These are phyloP conservation scores for Berberis thunbergii DNA, from an alignment of 164 flowering plant genomes.

Conservation along the genomic window DNA sequence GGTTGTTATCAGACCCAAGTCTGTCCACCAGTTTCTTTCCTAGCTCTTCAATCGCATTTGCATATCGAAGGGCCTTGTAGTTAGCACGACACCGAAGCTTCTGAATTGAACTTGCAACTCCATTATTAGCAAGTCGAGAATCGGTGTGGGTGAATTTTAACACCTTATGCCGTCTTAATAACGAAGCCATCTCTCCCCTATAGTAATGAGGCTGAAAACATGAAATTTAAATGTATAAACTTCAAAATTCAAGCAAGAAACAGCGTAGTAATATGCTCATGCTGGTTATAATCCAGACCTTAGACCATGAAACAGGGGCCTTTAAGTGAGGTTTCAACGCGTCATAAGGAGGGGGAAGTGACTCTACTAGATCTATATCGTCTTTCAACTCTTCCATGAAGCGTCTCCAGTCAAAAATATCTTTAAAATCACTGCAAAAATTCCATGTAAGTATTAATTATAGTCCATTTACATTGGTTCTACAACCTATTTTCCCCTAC, in stretches of 20 bases:
- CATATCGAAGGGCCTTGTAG: constrained; percentile 59
- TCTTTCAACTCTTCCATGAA: constrained; percentile 64
- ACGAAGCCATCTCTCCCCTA: constrained; percentile 39
- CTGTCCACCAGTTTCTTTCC: constrained; percentile 50
- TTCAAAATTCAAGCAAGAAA: too few relatives aligned
- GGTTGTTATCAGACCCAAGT: constrained; percentile 40
- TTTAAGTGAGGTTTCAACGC: constrained; percentile 33
- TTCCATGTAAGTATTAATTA: too few relatives aligned
- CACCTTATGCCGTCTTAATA: constrained; percentile 61
- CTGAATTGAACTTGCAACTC: constrained; percentile 54
- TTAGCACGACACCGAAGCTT: constrained; percentile 78
- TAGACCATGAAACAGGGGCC: constrained; percentile 91
- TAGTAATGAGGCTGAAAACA: constrained; percentile 65
- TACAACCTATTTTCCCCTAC: neutral
- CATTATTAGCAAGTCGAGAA: constrained; percentile 78
- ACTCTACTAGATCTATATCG: constrained; percentile 63
- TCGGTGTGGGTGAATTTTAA: constrained; percentile 70
- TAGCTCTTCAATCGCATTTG: constrained; percentile 59
- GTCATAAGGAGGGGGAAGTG: constrained; percentile 43
- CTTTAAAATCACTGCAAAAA: constrained; percentile 54
- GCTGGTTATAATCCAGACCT: constrained; percentile 25
- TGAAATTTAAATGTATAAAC: too few relatives aligned
- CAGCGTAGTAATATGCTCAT: too few relatives aligned
- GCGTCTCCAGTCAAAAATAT: constrained; percentile 74
- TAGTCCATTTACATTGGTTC: neutral